These are phyloP conservation scores for Phytophthora aleatoria DNA, from an alignment of 352 stramenopile genomes.

Conservation along the genomic window DNA sequence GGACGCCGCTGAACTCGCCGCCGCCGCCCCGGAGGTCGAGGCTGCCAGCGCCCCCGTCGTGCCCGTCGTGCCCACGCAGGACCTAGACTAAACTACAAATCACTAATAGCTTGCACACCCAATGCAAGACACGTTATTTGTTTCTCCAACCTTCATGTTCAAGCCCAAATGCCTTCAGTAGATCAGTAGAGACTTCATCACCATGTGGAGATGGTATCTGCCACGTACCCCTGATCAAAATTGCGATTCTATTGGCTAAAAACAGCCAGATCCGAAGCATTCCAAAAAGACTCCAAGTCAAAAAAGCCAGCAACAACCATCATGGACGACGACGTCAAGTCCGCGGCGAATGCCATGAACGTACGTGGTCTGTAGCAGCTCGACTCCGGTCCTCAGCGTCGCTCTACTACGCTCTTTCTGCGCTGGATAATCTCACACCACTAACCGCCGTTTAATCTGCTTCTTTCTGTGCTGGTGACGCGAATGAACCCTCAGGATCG, in stretches of 20 bases:
- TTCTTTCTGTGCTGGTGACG: slow-evolving; percentile 9
- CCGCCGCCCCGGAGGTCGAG: slow-evolving; percentile 34
- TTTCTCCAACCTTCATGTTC: slow-evolving; percentile 3
- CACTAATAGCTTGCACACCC: slow-evolving; percentile 38
- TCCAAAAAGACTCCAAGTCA: slow-evolving; percentile 10
- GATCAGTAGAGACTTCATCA: neutral
- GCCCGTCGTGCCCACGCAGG: slow-evolving; percentile 56
- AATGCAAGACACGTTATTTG: slow-evolving; percentile 40
- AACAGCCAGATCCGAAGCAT: slow-evolving; percentile 13
- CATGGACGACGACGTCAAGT: slow-evolving; percentile 58
- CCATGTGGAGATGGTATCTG: neutral
- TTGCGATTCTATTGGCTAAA: slow-evolving; percentile 33
- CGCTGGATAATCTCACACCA: neutral
- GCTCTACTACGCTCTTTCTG: neutral
- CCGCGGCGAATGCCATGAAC: slow-evolving; percentile 56
- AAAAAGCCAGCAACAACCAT: slow-evolving; percentile 27
- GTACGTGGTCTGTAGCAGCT: slow-evolving; percentile 31
- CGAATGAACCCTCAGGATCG: slow-evolving; percentile 51
- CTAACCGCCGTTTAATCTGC: slow-evolving; percentile 9
- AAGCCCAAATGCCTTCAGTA: neutral
- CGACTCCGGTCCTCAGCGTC: neutral
- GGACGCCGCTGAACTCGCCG: slow-evolving; percentile 51
- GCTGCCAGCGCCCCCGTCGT: slow-evolving; percentile 33
- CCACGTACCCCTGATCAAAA: slow-evolving; percentile 1
- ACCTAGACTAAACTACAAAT: slow-evolving; percentile 83